Base-by-base conservation (phyloP, 2,329 filamentous ascomycete genomes). In the Penicillium palitans region DNA sequence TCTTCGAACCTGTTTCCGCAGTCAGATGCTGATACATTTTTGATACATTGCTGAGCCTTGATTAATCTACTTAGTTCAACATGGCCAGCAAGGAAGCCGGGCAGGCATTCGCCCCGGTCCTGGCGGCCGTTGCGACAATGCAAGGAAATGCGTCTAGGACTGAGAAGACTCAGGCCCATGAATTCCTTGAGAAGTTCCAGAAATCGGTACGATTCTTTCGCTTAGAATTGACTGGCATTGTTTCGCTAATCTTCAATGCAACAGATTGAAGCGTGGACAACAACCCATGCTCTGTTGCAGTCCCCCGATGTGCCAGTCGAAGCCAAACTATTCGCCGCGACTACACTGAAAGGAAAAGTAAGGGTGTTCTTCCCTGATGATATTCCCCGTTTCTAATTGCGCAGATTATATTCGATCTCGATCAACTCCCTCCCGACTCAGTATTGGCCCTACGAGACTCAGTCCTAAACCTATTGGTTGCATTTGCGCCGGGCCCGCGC, bases 261-360 rank as follows among this genome's bases (percentile, higher is more conserved):
- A 51, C 57, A 96, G 91, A 83, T 90, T 72, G 90, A 91, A 74
- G 95, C 95, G 67, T 99, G 95, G 95, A 88, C 88, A 45, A 88
- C 89, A 47, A 93, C 92, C 62, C 88, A 97, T 74, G 85, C 87
- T 53, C 90, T 99, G 62, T 81, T 99, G 62, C 91, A 96, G 75
- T 90, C 91, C 17, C 71, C 80, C 50, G 83, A 89, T 63, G 85
- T 89, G 55, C 88, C 93, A 62, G 83, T 89, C 51, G 92, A 96
- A 75, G 90, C 91, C 27, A 95, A 95, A 74, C 82, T 99, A 60
- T 99, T 99, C 76, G 95, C 95, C 47, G 95, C 95, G 59, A 98
- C 93, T 47, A 99, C 95, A 52, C 81, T 99, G 71, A 96, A 96
- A 80, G 95, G 95, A 82, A 99, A 99, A 88, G 95, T 98, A 81